Conservation (phyloP, 192 early-diverging fungal genomes). For the Backusella tuberculispora region DNA sequence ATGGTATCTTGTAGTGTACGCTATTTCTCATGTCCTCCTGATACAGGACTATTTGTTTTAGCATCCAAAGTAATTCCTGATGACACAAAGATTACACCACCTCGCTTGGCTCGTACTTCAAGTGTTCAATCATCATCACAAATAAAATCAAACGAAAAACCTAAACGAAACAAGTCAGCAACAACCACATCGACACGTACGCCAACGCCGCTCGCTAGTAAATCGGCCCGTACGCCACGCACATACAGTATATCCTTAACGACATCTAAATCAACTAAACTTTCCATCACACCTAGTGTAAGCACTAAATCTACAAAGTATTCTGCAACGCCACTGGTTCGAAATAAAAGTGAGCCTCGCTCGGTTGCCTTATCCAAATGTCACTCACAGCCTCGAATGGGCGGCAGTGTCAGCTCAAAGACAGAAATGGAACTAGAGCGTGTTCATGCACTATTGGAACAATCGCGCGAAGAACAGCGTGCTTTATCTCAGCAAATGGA, state of each 20-base stretch:
- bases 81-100: background rate
- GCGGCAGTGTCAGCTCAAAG: slow-evolving; percentile 6
- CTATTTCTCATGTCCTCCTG: slow-evolving; percentile 35
- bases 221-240: slow-evolving; percentile 13
- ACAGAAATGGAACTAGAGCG: slow-evolving; percentile 17
- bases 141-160: slow-evolving; percentile 8
- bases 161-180: slow-evolving; percentile 9
- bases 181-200: slow-evolving; percentile 6
- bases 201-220: slow-evolving; percentile 6
- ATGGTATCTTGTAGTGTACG: slow-evolving; percentile 23
- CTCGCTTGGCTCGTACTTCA: background rate
- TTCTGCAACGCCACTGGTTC: background rate
- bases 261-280: slow-evolving; percentile 8
- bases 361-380: background rate
- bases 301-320: slow-evolving; percentile 5
- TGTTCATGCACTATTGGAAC: slow-evolving; percentile 26
- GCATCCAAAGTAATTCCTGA: slow-evolving; percentile 28
- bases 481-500: slow-evolving; percentile 22
- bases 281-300: background rate
- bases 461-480: slow-evolving; percentile 22
- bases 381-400: background rate
- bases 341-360: slow-evolving; percentile 9
- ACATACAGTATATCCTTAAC: slow-evolving; percentile 6
- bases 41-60: slow-evolving; percentile 38
- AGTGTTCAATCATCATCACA: background rate